These are phyloP conservation scores for Canavalia gladiata DNA, from an alignment of 306 rosid genomes.

Conservation along the genomic window DNA sequence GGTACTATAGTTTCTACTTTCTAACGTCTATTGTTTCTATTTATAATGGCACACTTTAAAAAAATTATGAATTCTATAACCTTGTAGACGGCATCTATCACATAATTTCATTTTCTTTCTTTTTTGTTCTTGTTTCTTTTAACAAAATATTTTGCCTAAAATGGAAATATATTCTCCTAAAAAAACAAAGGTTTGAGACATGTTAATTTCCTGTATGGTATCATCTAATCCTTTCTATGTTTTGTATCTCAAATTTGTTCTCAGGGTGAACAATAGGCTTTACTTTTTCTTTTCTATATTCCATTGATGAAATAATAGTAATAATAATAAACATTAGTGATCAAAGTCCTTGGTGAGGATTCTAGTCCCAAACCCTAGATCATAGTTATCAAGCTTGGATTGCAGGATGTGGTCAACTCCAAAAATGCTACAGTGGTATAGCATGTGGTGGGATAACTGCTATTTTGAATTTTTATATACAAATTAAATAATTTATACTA, in stretches of 20 bases:
- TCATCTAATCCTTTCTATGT: neutral
- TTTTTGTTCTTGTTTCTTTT: neutral
- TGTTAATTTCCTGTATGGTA: neutral
- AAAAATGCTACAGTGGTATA: too few species aligned
- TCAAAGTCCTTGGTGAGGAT: neutral
- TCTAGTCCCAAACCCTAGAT: conserved; percentile 5
- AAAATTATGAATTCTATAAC: too few species aligned
- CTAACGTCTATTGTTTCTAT: too few species aligned
- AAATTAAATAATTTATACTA: too few species aligned
- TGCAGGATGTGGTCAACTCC: too few species aligned
- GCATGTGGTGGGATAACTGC: too few species aligned
- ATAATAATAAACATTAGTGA: neutral
- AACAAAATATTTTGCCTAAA: neutral
- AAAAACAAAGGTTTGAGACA: neutral
- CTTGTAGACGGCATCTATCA: neutral
- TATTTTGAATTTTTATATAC: too few species aligned
- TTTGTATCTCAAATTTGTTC: neutral
- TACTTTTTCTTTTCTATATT: neutral
- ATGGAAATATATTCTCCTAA: neutral
- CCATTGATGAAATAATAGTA: neutral
- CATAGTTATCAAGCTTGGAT: too few species aligned
- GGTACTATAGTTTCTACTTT: too few species aligned
- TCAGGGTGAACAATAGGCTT: neutral
- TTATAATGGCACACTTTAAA: too few species aligned
- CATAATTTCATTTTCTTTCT: neutral